Evolutionary conservation across 2,329 filamentous ascomycete species (phyloP).

Genomic region (Calonectria pseudoreteaudii): DNA sequence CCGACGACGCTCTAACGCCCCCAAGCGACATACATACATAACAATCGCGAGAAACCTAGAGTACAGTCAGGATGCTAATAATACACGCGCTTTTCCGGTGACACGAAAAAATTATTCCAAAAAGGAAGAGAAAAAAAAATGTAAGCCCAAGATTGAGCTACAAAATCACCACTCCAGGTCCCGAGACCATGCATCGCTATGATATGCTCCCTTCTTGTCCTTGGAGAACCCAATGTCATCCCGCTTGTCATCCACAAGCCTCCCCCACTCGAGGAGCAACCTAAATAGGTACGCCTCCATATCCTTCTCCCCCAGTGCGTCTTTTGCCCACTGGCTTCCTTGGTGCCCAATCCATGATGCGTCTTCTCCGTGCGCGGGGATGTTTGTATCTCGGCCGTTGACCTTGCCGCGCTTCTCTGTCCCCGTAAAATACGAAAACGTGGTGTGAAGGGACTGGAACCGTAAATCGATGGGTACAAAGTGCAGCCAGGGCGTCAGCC

Average conservation of each 20-base stretch:
- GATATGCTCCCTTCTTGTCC: conserved; percentile 44
- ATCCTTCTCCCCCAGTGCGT: conserved; percentile 75
- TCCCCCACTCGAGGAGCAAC: conserved; percentile 81
- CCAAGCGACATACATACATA: background rate
- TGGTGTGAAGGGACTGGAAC: conserved; percentile 79
- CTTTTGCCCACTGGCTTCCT: conserved; percentile 73
- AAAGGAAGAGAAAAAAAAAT: background rate
- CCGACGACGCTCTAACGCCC: conserved; percentile 8
- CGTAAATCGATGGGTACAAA: conserved; percentile 83
- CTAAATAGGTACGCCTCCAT: conserved; percentile 86
- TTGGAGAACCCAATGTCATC: conserved; percentile 56
- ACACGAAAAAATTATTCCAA: background rate
- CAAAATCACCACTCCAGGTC: conserved; percentile 36
- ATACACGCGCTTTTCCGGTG: background rate
- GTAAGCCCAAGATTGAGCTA: background rate
- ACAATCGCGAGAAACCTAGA: background rate
- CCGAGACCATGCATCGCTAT: conserved; percentile 46
- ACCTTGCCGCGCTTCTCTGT: conserved; percentile 56
- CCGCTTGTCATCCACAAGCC: conserved; percentile 72
- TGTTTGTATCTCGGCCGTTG: conserved; percentile 59
- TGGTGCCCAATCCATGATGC: conserved; percentile 74
- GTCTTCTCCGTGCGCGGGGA: conserved; percentile 62
- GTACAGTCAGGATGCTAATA: background rate
- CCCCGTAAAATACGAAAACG: conserved; percentile 79
- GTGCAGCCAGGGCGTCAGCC: conserved; percentile 81